Evolutionary conservation across 305 asterid species (phyloP).

Genomic region (Lippia alba): DNA sequence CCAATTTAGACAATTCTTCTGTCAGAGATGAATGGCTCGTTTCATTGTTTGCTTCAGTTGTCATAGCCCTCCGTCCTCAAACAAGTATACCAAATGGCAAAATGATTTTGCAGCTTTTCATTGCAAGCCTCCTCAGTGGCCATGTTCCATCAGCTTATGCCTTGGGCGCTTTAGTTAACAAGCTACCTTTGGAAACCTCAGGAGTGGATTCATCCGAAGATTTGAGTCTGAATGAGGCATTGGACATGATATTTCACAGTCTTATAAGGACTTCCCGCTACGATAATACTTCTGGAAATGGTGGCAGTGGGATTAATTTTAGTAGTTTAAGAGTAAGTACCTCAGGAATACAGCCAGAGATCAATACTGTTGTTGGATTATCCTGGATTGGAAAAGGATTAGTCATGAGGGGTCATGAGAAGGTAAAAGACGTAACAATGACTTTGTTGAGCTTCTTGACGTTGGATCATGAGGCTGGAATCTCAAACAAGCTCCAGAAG

Average conservation of each 20-base stretch:
- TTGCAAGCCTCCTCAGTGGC: slow-evolving; percentile 61
- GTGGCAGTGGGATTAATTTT: slow-evolving; percentile 46
- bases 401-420: slow-evolving; percentile 94
- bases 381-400: slow-evolving; percentile 98
- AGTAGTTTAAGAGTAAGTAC: slow-evolving; percentile 48
- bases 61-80: slow-evolving; percentile 79
- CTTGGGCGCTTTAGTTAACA: slow-evolving; percentile 91
- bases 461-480: slow-evolving; percentile 46
- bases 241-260: slow-evolving; percentile 57
- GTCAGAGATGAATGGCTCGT: slow-evolving; percentile 63
- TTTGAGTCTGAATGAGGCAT: slow-evolving; percentile 60
- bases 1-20: slow-evolving; percentile 39
- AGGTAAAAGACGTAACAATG: slow-evolving; percentile 72
- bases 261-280: slow-evolving; percentile 46
- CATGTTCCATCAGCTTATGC: slow-evolving; percentile 93
- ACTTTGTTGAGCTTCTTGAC: slow-evolving; percentile 65
- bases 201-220: slow-evolving; percentile 41
- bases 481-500: slow-evolving; percentile 40
- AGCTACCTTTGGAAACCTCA: slow-evolving; percentile 63
- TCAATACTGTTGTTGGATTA: slow-evolving; percentile 66
- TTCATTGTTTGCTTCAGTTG: slow-evolving; percentile 79
- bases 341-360: slow-evolving; percentile 39
- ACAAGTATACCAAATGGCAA: slow-evolving; percentile 63
- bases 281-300: slow-evolving; percentile 35
- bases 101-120: slow-evolving; percentile 62